Percentiles rank a stretch among this genome's conserved stretches.
Evolutionary conservation across 257 asterid species (phyloP).

Genomic region (Sherardia arvensis): DNA sequence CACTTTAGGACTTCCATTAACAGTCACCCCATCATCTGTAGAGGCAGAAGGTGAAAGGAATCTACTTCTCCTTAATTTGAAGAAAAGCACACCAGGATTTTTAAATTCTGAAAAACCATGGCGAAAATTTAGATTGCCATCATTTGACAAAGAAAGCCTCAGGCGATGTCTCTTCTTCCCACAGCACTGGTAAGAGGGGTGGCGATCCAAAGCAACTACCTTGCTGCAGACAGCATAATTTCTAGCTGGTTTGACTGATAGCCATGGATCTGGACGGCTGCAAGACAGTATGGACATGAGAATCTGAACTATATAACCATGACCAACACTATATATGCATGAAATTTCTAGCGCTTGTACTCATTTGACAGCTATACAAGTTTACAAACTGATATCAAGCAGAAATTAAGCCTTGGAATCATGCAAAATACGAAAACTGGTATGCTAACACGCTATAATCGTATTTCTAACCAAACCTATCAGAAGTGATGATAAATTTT

Average conservation of each 20-base stretch:
- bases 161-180: conserved; percentile 41
- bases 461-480: not conserved
- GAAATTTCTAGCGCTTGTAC: not conserved
- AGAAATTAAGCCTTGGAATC: not conserved
- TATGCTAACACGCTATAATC: not conserved
- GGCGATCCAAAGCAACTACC: conserved; percentile 29
- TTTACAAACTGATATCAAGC: not conserved
- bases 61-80: conserved; percentile 37
- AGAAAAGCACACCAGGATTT: conserved; percentile 28
- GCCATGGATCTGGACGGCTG: conserved; percentile 57
- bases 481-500: not conserved
- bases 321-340: not conserved
- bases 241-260: conserved; percentile 42
- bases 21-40: conserved; percentile 78
- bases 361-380: not conserved
- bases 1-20: conserved; percentile 58
- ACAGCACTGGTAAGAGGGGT: conserved; percentile 26
- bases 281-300: conserved; percentile 15
- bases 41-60: conserved; percentile 56
- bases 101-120: conserved; percentile 24
- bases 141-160: conserved; percentile 32
- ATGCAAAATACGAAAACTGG: not conserved
- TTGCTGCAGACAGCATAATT: conserved; percentile 29
- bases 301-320: conserved; percentile 19
- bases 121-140: conserved; percentile 25